Evolutionary conservation across 2,329 filamentous ascomycete species (phyloP).

Genomic region (Paecilomyces sp.): DNA sequence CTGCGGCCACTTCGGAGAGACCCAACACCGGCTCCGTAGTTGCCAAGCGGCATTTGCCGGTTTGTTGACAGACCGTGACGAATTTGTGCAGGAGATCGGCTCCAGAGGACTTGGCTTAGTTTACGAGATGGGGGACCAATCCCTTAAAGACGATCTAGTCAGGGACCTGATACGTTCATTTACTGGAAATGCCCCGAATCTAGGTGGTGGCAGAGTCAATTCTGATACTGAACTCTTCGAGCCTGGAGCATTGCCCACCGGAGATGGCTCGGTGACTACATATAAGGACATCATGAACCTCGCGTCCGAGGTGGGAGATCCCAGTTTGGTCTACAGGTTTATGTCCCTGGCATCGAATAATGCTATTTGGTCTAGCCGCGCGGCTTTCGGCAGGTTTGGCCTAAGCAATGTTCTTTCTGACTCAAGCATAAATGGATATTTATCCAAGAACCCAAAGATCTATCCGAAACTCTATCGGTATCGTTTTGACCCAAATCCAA

Average conservation of each 20-base stretch:
- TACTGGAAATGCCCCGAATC: slow-evolving; percentile 57
- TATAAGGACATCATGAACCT: slow-evolving; percentile 96
- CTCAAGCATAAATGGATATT: slow-evolving; percentile 59
- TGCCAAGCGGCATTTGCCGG: slow-evolving; percentile 84
- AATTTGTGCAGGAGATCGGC: slow-evolving; percentile 91
- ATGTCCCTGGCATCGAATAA: slow-evolving; percentile 97
- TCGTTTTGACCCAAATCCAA: slow-evolving; percentile 87
- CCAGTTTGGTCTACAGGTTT: slow-evolving; percentile 93
- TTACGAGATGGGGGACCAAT: slow-evolving; percentile 82
- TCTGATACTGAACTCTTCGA: slow-evolving; percentile 92
- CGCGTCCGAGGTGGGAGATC: slow-evolving; percentile 94
- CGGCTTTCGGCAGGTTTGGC: slow-evolving; percentile 90
- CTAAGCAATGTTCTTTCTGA: slow-evolving; percentile 87
- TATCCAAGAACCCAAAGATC: slow-evolving; percentile 80
- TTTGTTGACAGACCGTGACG: slow-evolving; percentile 79
- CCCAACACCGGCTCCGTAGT: slow-evolving; percentile 67
- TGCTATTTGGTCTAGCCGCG: slow-evolving; percentile 93
- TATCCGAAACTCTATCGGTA: slow-evolving; percentile 95
- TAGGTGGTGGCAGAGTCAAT: slow-evolving; percentile 69
- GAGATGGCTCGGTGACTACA: slow-evolving; percentile 84
- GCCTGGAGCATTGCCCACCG: slow-evolving; percentile 79
- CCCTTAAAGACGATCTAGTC: slow-evolving; percentile 73
- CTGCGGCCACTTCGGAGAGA: slow-evolving; percentile 68
- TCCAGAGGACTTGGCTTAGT: slow-evolving; percentile 86
- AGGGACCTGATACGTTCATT: slow-evolving; percentile 84